These are phyloP conservation scores for Beauveria australis DNA, from an alignment of 2,329 filamentous ascomycete species.

Conservation along the genomic window DNA sequence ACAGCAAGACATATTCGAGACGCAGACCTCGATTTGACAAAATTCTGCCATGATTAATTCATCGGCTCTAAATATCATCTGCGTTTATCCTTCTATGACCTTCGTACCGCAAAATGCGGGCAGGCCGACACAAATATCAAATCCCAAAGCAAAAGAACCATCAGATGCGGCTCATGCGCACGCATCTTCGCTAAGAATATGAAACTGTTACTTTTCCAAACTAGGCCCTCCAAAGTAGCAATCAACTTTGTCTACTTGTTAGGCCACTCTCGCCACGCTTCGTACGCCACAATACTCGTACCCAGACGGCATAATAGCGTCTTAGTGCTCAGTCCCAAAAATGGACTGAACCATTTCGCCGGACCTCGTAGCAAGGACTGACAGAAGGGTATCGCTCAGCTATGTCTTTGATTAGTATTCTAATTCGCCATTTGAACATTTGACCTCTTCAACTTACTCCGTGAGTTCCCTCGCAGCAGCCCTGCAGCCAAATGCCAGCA, in stretches of 20 bases:
- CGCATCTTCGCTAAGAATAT: conserved; percentile 5
- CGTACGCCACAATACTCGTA: neutral
- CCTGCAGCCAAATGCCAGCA: conserved; percentile 85
- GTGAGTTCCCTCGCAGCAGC: conserved; percentile 87
- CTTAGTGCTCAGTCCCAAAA: conserved; percentile 36
- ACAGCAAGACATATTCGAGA: neutral
- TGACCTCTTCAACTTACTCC: conserved; percentile 54
- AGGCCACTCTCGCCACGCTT: no score
- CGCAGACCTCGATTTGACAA: neutral
- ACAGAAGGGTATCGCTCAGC: conserved; percentile 75
- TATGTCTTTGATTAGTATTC: conserved; percentile 22
- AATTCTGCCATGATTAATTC: neutral
- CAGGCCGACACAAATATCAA: neutral
- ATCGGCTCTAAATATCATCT: neutral
- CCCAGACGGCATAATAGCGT: neutral
- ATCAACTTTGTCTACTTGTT: neutral
- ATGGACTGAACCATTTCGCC: conserved; percentile 72
- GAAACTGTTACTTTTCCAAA: conserved; percentile 2
- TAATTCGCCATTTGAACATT: neutral
- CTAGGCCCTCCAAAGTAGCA: neutral
- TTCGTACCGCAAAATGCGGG: neutral
- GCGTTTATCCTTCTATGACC: conserved; percentile 3
- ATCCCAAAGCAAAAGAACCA: neutral
- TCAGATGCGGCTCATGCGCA: neutral
- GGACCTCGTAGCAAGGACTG: conserved; percentile 65